Percentiles rank a stretch among this genome's conserved stretches.
phyloP scores from a whole-genome alignment of 192 early-diverging fungal genomes.

The Coemansia sp. region DNA sequence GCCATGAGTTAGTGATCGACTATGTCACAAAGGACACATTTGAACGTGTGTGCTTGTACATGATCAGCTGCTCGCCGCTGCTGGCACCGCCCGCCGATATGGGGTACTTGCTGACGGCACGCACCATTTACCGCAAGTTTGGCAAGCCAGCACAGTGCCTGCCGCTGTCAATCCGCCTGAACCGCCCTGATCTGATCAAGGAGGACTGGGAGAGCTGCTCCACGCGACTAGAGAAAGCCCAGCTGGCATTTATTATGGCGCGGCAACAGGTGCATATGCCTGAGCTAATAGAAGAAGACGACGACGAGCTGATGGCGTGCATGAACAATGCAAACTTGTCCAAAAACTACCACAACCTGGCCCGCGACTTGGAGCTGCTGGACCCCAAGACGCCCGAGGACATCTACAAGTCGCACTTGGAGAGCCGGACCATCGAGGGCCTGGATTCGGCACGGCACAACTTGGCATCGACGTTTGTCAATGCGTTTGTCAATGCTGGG shows the following conservation, averaged over 20 bases:
- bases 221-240: constrained; percentile 86
- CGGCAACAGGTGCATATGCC: constrained; percentile 81
- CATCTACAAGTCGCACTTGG: constrained; percentile 96
- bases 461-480: constrained; percentile 96
- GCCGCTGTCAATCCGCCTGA: constrained; percentile 81
- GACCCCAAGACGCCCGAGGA: constrained; percentile 97
- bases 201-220: constrained; percentile 83
- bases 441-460: constrained; percentile 96
- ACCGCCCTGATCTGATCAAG: constrained; percentile 75
- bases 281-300: constrained; percentile 71
- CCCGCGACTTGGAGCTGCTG: constrained; percentile 88
- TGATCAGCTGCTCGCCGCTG: constrained; percentile 89
- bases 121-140: constrained; percentile 84
- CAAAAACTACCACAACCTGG: constrained; percentile 84
- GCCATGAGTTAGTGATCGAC: constrained; percentile 70
- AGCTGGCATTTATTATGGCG: constrained; percentile 91
- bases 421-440: constrained; percentile 71
- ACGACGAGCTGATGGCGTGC: constrained; percentile 80
- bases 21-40: constrained; percentile 94
- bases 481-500: constrained; percentile 97
- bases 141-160: constrained; percentile 80
- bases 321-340: constrained; percentile 86
- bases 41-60: constrained; percentile 92
- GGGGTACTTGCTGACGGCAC: constrained; percentile 79
- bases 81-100: constrained; percentile 89